Evolutionary conservation across 805 yeast genomes (phyloP).

Genomic region (Blastobotrys attinorum): DNA sequence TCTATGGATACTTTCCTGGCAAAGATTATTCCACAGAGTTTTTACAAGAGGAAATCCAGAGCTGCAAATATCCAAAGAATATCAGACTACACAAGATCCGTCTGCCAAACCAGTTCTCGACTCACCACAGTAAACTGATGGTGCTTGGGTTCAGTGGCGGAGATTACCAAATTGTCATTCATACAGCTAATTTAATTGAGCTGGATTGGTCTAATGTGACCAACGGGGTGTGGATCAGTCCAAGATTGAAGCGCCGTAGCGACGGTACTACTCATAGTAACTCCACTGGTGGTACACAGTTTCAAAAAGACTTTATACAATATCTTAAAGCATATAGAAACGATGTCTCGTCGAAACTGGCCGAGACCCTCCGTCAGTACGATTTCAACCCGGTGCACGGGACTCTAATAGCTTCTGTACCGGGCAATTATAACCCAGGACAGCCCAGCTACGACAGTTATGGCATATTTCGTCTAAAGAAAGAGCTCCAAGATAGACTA

Average conservation of each 20-base stretch:
- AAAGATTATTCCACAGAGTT: conserved; percentile 4
- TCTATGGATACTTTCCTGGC: conserved; percentile 17
- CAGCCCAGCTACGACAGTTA: conserved; percentile 12
- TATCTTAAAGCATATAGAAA: conserved; percentile 22
- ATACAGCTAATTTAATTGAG: conserved; percentile 27
- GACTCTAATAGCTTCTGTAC: conserved; percentile 25
- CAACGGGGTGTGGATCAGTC: conserved; percentile 28
- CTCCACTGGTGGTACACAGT: conserved; percentile 6
- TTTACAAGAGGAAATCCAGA: conserved; percentile 1
- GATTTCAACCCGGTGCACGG: conserved; percentile 23
- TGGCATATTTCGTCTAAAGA: conserved; percentile 18
- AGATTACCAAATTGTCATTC: conserved; percentile 22
- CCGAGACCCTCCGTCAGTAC: conserved; percentile 13
- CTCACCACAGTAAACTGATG: conserved; percentile 31
- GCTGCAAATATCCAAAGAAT: conserved; percentile 10
- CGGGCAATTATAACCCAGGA: conserved; percentile 20
- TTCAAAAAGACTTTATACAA: conserved; percentile 21
- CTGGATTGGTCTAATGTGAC: conserved; percentile 28
- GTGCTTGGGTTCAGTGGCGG: conserved; percentile 17
- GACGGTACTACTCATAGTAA: no score
- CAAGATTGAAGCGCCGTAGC: conserved; percentile 13
- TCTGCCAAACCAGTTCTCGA: conserved; percentile 19
- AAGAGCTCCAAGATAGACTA: conserved; percentile 8
- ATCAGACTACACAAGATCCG: conserved; percentile 17
- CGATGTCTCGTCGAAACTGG: conserved; percentile 10